Base-by-base conservation (phyloP, 306 rosid genomes). In the Carpinus fangiana region DNA sequence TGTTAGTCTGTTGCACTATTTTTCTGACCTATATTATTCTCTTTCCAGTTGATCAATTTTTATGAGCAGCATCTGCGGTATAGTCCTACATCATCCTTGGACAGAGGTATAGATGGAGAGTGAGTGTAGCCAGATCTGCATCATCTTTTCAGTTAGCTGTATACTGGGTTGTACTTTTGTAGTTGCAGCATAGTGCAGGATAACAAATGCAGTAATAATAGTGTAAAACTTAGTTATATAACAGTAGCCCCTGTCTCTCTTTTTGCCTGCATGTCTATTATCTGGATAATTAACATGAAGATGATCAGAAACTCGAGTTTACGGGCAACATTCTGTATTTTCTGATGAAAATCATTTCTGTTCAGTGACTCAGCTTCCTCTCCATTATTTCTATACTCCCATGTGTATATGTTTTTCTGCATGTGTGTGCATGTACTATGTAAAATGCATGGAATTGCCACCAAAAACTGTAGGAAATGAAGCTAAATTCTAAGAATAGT, bases 11-110 rank as follows among this genome's bases (percentile, higher is more conserved):
- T 23, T 28, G n/a, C 10, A 47, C 26, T 57, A 52, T 20, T 23
- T 51, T 74, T 38, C 12, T 74, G 34, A 47, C 45, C 60, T 60
- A 34, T 74, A 52, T 75, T 76, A 76, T 84, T 71, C 45, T 75
- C 53, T 7, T 61, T 82, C 50, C 92, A 94, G 97, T 84, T 94
- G 89, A 90, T 94, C 83, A 89, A 85, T 88, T 94, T 86, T 86
- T 94, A 92, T 28, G 97, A 94, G 96, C 92, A 89, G 83, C 97
- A 90, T 87, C 94, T 94, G 80, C 90, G 93, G 34, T 94, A 90
- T 83, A 83, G 54, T 84, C 88, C 92, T 5, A 73, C 86, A 23
- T 72, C 79, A 21, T 90, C 85, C 89, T 61, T 77, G 67, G 72
- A 72, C 75, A 48, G 48, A 79, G 80, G 53, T 55, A 65, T 81